A percentile compares a stretch with the other conserved stretches of the same genome.
phyloP scores from a whole-genome alignment of 306 rosid species.

The Rosa chinensis region DNA sequence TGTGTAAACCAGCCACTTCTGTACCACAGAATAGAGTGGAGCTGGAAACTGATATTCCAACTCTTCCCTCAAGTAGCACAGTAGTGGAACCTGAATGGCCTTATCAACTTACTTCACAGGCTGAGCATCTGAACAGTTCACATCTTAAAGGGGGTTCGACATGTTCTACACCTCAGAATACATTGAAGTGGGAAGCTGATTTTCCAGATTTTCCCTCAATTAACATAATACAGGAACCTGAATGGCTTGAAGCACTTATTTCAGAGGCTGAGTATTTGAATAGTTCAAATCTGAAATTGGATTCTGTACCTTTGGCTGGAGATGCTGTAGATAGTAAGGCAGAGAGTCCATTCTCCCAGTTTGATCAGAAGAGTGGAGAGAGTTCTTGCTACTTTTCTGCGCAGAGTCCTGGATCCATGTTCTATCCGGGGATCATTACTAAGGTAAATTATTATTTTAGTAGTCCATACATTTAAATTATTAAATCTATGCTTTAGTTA shows the following conservation, averaged over 20 bases:
- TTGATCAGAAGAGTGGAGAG: slow-evolving; percentile 34
- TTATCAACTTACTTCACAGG: slow-evolving; percentile 20
- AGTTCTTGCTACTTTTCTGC: slow-evolving; percentile 24
- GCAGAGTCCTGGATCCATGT: slow-evolving; percentile 15
- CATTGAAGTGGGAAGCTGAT: neutral
- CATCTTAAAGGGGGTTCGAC: neutral
- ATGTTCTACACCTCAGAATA: slow-evolving; percentile 1
- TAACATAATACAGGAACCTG: slow-evolving; percentile 28
- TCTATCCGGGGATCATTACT: slow-evolving; percentile 22
- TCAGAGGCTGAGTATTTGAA: slow-evolving; percentile 8
- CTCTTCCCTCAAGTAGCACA: slow-evolving; percentile 33
- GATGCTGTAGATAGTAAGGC: slow-evolving; percentile 27
- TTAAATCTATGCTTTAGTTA: neutral
- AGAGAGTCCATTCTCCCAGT: slow-evolving; percentile 25
- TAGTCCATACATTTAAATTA: neutral
- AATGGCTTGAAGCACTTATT: slow-evolving; percentile 21
- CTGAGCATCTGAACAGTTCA: neutral
- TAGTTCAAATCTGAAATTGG: neutral
- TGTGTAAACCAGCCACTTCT: neutral
- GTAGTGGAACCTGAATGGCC: slow-evolving; percentile 29
- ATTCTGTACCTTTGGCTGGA: slow-evolving; percentile 16
- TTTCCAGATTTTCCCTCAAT: slow-evolving; percentile 31
- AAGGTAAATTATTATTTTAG: slow-evolving; percentile 36
- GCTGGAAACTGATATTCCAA: neutral
- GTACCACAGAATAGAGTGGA: neutral